Evolutionary conservation across 306 rosid genomes (phyloP).

Genomic region (Cucumis melo): DNA sequence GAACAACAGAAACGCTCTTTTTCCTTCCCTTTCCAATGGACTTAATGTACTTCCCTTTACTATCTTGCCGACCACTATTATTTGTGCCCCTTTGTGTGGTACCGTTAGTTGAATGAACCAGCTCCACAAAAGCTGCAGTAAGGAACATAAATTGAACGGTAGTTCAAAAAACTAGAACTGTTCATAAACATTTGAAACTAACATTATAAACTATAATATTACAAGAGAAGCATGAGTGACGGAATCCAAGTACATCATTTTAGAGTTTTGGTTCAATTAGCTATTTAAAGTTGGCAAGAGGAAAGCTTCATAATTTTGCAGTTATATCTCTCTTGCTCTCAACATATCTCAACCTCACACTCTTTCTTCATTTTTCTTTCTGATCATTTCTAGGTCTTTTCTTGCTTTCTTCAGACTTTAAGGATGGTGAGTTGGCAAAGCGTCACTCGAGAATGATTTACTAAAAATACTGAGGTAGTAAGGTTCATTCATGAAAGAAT

Average conservation of each 20-base stretch:
- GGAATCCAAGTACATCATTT: background rate
- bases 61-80: constrained; percentile 34
- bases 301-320: background rate
- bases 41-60: constrained; percentile 30
- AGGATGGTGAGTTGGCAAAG: background rate
- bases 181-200: background rate
- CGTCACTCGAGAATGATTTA: background rate
- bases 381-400: background rate
- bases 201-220: background rate
- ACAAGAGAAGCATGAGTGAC: background rate
- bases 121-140: constrained; percentile 72
- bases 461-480: background rate
- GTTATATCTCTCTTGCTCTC: background rate
- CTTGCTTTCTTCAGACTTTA: background rate
- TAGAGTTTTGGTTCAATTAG: background rate
- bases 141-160: constrained; percentile 5
- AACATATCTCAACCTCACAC: background rate
- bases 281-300: background rate
- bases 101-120: constrained; percentile 78
- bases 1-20: constrained; percentile 46
- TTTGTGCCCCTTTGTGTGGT: constrained; percentile 52
- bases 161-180: background rate
- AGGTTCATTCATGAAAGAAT: background rate
- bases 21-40: constrained; percentile 45
- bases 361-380: background rate